phyloP scores from a whole-genome alignment of 208 protist species.

The Wallacemonas sp. region DNA sequence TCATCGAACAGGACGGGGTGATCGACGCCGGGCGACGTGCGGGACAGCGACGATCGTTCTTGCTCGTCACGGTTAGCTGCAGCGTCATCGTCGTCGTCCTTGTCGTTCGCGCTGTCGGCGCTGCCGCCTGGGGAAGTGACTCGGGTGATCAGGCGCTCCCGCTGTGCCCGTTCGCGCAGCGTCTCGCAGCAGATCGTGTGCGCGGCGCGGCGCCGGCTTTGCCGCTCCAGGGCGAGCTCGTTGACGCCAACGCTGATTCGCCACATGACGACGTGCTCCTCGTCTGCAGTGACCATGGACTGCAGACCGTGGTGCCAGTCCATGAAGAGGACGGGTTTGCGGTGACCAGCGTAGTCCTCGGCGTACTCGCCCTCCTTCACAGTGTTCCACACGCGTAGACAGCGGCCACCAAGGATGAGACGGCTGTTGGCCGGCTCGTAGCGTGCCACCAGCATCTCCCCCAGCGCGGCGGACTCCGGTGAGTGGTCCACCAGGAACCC shows the following conservation, averaged over 20 bases:
- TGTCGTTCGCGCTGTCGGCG: neutral
- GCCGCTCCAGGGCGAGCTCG: slow-evolving; percentile 10
- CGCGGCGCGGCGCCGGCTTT: neutral
- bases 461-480: slow-evolving; percentile 35
- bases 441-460: slow-evolving; percentile 59
- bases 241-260: slow-evolving; percentile 18
- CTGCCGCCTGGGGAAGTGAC: neutral
- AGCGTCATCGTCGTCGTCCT: neutral
- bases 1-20: slow-evolving; percentile 7
- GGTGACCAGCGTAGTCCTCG: slow-evolving; percentile 61
- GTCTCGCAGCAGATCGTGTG: neutral
- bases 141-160: neutral
- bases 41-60: neutral
- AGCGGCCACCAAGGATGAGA: slow-evolving; percentile 67
- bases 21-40: neutral
- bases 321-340: slow-evolving; percentile 56
- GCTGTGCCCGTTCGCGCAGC: slow-evolving; percentile 4
- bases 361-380: slow-evolving; percentile 36
- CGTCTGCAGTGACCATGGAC: slow-evolving; percentile 76
- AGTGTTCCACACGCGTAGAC: slow-evolving; percentile 70
- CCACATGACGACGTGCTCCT: slow-evolving; percentile 72
- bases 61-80: neutral
- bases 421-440: slow-evolving; percentile 68
- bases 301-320: slow-evolving; percentile 32
- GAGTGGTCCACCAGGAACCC: slow-evolving; percentile 43